These are phyloP conservation scores for Marasmius tenuissimus DNA, from an alignment of 1,284 basidiomycete species.

Conservation along the genomic window DNA sequence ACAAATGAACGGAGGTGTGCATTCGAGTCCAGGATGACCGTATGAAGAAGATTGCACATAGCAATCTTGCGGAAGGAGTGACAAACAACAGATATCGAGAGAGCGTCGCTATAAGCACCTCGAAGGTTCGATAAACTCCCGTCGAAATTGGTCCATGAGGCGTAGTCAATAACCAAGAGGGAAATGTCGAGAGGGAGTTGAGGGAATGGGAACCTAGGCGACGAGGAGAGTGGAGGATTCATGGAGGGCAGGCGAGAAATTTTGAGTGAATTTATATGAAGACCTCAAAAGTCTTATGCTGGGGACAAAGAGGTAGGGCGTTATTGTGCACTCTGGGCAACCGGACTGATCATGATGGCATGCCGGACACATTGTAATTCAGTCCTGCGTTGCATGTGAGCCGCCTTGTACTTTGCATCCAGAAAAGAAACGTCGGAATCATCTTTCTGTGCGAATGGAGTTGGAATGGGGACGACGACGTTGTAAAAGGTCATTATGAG, in stretches of 20 bases:
- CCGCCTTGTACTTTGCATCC: background rate
- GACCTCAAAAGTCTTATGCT: background rate
- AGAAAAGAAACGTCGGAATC: no score
- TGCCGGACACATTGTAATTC: background rate
- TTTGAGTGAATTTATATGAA: background rate
- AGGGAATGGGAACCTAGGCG: background rate
- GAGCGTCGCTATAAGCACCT: conserved; percentile 29
- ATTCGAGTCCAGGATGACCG: conserved; percentile 30
- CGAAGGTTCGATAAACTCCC: background rate
- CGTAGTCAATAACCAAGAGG: background rate
- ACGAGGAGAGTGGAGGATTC: background rate
- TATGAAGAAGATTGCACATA: conserved; percentile 38
- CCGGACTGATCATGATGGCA: no score
- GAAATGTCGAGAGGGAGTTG: background rate
- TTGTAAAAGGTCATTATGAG: no score
- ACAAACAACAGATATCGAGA: conserved; percentile 32
- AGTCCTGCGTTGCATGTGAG: background rate
- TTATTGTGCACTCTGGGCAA: background rate
- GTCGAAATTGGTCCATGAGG: background rate
- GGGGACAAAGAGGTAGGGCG: background rate
- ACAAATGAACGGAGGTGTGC: conserved; percentile 29
- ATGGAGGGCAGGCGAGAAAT: background rate
- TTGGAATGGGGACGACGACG: no score
- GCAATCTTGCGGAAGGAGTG: conserved; percentile 27
- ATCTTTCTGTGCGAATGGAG: no score